These are phyloP conservation scores for Picochlorum sp. DNA, from an alignment of 139 green algal genomes.

Conservation along the genomic window DNA sequence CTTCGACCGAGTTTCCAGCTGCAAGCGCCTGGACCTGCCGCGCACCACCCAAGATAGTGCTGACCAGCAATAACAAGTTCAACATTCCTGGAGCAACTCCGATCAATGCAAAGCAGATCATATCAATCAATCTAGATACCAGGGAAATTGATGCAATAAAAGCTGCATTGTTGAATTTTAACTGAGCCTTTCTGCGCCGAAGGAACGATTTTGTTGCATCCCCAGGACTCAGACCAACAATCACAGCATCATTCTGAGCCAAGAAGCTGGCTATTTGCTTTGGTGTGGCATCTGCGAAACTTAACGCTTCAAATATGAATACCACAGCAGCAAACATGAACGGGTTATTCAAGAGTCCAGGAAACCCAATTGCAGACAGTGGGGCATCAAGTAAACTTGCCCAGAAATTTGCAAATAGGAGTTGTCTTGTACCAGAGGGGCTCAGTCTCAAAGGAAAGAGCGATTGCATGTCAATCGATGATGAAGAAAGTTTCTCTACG, in stretches of 20 bases:
- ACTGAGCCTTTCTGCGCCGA: background rate
- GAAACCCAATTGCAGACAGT: conserved; percentile 11
- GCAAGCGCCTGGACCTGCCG: background rate
- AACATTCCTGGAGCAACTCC: conserved; percentile 16
- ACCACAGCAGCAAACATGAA: conserved; percentile 19
- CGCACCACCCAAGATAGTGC: background rate
- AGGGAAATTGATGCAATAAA: conserved; percentile 18
- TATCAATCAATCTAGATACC: conserved; percentile 12
- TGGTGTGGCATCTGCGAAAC: conserved; percentile 17
- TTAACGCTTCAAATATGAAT: conserved; percentile 16
- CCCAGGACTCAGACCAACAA: conserved; percentile 17
- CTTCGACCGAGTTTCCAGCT: background rate
- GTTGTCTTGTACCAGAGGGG: conserved; percentile 17
- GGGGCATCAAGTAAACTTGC: conserved; percentile 7
- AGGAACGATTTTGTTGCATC: conserved; percentile 11
- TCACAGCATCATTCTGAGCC: conserved; percentile 13
- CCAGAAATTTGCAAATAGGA: conserved; percentile 37
- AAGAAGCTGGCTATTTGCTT: conserved; percentile 19
- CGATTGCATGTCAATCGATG: background rate
- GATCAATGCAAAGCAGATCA: conserved; percentile 1
- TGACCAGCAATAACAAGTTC: conserved; percentile 23
- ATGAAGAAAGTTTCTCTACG: background rate
- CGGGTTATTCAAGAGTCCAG: conserved; percentile 6
- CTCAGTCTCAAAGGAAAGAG: conserved; percentile 23
- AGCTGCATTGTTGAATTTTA: conserved; percentile 20